Evolutionary conservation across 371 early-diverging fungal species (phyloP).

Genomic region (Mortierella sp.): DNA sequence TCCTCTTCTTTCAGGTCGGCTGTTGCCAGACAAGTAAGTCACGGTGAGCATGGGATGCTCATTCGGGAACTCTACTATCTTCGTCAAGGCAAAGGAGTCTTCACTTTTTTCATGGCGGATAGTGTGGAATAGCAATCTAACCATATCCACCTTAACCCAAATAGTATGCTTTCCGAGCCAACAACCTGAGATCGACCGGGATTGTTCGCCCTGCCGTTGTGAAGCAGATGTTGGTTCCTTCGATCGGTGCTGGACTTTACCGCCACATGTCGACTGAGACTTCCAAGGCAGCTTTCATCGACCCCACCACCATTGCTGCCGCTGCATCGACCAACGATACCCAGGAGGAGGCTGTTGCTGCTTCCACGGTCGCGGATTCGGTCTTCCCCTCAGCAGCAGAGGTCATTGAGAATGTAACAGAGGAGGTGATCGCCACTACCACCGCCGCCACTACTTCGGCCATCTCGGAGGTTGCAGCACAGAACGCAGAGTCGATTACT

Average conservation of each 20-base stretch:
- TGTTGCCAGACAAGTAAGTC: conserved; percentile 47
- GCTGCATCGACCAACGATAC: conserved; percentile 17
- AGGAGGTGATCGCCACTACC: conserved; percentile 32
- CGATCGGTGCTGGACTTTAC: conserved; percentile 32
- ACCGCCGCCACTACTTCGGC: conserved; percentile 30
- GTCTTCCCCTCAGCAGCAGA: conserved; percentile 42
- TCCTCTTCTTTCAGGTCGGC: conserved; percentile 20
- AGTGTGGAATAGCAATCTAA: neutral
- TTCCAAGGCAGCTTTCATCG: conserved; percentile 37
- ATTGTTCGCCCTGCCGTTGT: conserved; percentile 19
- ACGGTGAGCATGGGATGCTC: neutral
- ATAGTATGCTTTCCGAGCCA: conserved; percentile 31
- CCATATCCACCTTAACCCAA: neutral
- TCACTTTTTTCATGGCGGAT: neutral
- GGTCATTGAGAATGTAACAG: conserved; percentile 46
- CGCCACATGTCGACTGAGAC: conserved; percentile 54
- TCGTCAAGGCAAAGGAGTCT: neutral
- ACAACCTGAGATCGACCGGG: conserved; percentile 21
- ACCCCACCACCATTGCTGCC: conserved; percentile 28
- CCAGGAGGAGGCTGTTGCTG: conserved; percentile 13
- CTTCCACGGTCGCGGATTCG: conserved; percentile 19
- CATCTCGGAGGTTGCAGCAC: conserved; percentile 47
- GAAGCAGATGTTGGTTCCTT: conserved; percentile 35
- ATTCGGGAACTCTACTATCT: neutral
- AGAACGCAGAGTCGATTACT: conserved; percentile 62